phyloP scores from a whole-genome alignment of 1,284 basidiomycete species.

The Vanrija pseudolonga region DNA sequence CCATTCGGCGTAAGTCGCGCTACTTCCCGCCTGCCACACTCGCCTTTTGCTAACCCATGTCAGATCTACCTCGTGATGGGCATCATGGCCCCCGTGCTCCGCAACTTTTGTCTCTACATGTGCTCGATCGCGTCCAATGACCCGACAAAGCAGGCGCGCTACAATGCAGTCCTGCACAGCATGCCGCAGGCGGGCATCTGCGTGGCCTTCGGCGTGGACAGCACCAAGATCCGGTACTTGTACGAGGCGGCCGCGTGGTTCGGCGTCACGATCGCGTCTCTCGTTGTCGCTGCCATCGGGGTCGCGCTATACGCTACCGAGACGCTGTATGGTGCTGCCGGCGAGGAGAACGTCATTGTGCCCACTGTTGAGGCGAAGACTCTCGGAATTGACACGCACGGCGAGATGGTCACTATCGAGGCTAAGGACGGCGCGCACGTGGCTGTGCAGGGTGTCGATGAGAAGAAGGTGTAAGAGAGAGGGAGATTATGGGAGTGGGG shows the following conservation, averaged over 20 bases:
- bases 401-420: no score
- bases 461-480: no score
- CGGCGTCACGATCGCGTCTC: neutral
- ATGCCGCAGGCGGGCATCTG: constrained; percentile 4
- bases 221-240: constrained; percentile 3
- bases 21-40: neutral
- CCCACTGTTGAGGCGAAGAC: neutral
- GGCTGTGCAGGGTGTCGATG: no score
- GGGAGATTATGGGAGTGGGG: no score
- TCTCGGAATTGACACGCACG: neutral
- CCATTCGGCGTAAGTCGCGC: neutral
- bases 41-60: neutral
- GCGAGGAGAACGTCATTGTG: constrained; percentile 7
- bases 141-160: neutral
- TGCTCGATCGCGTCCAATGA: constrained; percentile 4
- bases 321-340: neutral
- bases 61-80: constrained; percentile 5
- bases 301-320: constrained; percentile 1
- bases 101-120: neutral
- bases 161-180: constrained; percentile 5
- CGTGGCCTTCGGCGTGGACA: constrained; percentile 7
- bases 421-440: no score
- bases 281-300: neutral
- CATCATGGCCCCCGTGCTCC: neutral
- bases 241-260: neutral